Conservation (phyloP, 495 filamentous ascomycete genomes). For the Aspergillus biplanus region DNA sequence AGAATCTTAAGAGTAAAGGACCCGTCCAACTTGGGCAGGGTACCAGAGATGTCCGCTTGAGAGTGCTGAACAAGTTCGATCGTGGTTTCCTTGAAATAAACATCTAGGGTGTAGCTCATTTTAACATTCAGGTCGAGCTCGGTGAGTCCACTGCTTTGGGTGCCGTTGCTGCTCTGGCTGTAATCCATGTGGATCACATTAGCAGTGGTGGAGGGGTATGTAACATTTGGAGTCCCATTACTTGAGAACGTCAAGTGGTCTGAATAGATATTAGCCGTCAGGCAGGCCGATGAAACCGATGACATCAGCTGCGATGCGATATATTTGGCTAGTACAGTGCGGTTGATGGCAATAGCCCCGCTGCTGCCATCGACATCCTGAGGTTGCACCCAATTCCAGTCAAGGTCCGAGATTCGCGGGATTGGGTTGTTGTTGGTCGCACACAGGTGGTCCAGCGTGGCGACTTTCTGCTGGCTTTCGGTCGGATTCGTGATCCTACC, state of each 20-base stretch:
- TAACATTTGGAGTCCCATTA: neutral
- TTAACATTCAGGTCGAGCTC: neutral
- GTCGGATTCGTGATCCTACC: neutral
- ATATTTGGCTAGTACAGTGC: neutral
- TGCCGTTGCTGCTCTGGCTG: neutral
- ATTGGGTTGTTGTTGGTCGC: conserved; percentile 1
- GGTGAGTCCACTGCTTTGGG: neutral
- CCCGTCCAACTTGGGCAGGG: neutral
- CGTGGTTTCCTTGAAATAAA: neutral
- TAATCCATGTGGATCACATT: neutral
- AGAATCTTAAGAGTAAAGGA: neutral
- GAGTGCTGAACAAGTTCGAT: neutral
- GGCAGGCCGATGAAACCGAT: neutral
- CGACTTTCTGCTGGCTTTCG: neutral
- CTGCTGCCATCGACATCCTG: conserved; percentile 1
- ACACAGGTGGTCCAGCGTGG: conserved; percentile 7
- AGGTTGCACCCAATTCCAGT: conserved; percentile 14
- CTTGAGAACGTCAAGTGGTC: neutral
- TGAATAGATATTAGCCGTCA: neutral
- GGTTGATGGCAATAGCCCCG: conserved; percentile 14
- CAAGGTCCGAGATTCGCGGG: neutral
- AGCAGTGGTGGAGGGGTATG: neutral
- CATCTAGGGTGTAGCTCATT: neutral
- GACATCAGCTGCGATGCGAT: neutral
- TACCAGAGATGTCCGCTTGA: neutral